A percentile compares a stretch with the other conserved stretches of the same genome.
Conservation (phyloP, 164 flowering plant species). For the Tinospora cordifolia region DNA sequence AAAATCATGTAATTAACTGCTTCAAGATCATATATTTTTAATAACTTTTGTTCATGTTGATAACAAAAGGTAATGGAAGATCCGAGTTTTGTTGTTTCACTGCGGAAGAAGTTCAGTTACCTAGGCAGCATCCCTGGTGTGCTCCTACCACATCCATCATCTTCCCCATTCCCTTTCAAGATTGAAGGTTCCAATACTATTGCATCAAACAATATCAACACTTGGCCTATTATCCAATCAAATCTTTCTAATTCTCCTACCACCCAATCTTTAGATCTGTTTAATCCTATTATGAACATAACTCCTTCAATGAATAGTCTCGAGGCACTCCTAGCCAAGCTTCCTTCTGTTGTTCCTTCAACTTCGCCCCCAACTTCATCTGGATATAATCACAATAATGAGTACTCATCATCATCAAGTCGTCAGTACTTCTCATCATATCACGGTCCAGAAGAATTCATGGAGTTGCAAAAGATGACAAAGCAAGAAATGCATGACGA, state of each 20-base stretch:
- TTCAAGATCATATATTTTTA: no score
- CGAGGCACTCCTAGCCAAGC: constrained; percentile 89
- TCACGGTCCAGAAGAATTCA: constrained; percentile 29
- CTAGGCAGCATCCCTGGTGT: constrained; percentile 82
- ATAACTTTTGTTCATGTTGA: background rate
- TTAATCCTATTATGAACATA: constrained; percentile 40
- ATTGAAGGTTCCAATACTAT: constrained; percentile 19
- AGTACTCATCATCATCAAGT: constrained; percentile 8
- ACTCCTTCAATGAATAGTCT: constrained; percentile 98
- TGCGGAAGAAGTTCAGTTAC: constrained; percentile 73
- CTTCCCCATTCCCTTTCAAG: constrained; percentile 12
- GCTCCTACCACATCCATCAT: constrained; percentile 37
- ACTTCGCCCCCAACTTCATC: constrained; percentile 23
- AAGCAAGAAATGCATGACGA: constrained; percentile 46
- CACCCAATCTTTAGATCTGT: constrained; percentile 29
- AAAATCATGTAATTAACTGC: no score
- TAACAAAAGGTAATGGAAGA: constrained; percentile 71
- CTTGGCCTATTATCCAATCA: constrained; percentile 6
- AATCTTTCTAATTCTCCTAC: background rate
- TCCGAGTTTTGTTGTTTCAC: constrained; percentile 33
- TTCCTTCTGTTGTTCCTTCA: constrained; percentile 74
- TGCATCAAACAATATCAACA: constrained; percentile 18
- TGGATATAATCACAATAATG: constrained; percentile 17
- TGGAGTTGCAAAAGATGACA: constrained; percentile 27
- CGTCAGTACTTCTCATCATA: constrained; percentile 17